Base-by-base conservation (phyloP, 495 filamentous ascomycete species). In the Acidomyces sp. region DNA sequence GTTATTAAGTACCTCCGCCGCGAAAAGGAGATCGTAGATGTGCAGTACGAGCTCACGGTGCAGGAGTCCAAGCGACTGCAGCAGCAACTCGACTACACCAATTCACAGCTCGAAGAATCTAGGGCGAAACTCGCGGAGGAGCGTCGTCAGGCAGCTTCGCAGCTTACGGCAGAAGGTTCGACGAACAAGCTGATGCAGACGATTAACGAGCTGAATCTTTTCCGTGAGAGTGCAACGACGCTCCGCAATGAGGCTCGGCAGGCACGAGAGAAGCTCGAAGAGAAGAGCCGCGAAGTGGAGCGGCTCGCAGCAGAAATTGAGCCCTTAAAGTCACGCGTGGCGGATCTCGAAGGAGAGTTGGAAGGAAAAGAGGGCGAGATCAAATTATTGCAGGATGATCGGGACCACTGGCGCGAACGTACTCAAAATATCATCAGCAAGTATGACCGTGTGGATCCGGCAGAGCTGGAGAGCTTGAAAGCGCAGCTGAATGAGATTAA, bases 21-120 rank as follows among this genome's bases (percentile, higher is more conserved):
- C 31, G 92, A 96, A 63, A 96, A 95, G 63, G 87, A 96, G 52
- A 96, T 99, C 50, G 76, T 95, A 3, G 87, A 96, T 43, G 84
- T 94, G 5, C 87, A 96, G 53, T 84, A 83, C 44, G 85, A 95
- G 46, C 69, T 94, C 23, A 83, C 84, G 34, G 64, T 78, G 0
- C 82, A 93, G 54, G 90, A 95, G 54, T 67, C 72, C 37, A 92
- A 85, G 58, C 73, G 92, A 20, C 62, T 94, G 3, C 80, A 86
- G 45, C 85, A 95, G 41, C 85, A 96, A 49, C 68, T 95, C 15
- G 80, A 93, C 37, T 82, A 94, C 61, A 68, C 79, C 11, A 83
- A 84, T 46, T 72, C 74, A 16, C 80, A 93, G 54, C 75, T 95
- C 3, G 88, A 99, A 48, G 83, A 93, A 45, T 71, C 77, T 6